Conservation (phyloP, 441 rosid genomes). For the Adansonia rubrostipa region DNA sequence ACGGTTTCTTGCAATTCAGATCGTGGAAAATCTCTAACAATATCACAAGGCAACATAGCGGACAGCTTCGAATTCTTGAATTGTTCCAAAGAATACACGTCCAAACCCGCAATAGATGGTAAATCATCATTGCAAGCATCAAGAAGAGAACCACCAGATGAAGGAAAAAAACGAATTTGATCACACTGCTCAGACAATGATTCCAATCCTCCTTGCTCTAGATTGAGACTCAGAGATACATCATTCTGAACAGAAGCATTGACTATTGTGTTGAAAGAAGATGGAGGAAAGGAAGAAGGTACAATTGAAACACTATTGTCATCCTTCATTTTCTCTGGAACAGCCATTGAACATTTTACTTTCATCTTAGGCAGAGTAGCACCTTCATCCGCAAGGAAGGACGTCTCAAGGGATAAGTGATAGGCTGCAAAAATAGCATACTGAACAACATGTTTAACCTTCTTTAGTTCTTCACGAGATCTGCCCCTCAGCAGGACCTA, state of each 20-base stretch:
- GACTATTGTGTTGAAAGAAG: conserved; percentile 31
- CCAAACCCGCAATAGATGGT: conserved; percentile 34
- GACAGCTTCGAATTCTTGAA: conserved; percentile 39
- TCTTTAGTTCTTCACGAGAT: conserved; percentile 79
- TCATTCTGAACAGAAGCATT: conserved; percentile 47
- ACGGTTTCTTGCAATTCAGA: conserved; percentile 42
- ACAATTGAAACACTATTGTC: conserved; percentile 47
- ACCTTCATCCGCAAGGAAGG: conserved; percentile 98
- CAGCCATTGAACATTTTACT: conserved; percentile 47
- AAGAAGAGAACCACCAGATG: conserved; percentile 36
- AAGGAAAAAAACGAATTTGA: conserved; percentile 39
- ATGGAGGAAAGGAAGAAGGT: conserved; percentile 39
- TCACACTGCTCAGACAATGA: conserved; percentile 45
- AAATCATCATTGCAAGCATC: conserved; percentile 42
- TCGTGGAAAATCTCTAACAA: conserved; percentile 35
- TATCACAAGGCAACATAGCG: conserved; percentile 29
- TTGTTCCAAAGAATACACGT: conserved; percentile 37
- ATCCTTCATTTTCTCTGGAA: conserved; percentile 51
- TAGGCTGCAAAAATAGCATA: conserved; percentile 96
- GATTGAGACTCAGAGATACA: conserved; percentile 29
- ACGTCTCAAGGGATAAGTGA: conserved; percentile 92
- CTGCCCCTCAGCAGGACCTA: conserved; percentile 81
- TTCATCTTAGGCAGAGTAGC: conserved; percentile 79
- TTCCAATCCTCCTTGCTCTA: conserved; percentile 46
- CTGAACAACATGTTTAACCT: conserved; percentile 81